Evolutionary conservation across 331 rosid genomes (phyloP), one percentile per base, ranked within the genome.

Genomic region (Telfairia occidentalis): DNA sequence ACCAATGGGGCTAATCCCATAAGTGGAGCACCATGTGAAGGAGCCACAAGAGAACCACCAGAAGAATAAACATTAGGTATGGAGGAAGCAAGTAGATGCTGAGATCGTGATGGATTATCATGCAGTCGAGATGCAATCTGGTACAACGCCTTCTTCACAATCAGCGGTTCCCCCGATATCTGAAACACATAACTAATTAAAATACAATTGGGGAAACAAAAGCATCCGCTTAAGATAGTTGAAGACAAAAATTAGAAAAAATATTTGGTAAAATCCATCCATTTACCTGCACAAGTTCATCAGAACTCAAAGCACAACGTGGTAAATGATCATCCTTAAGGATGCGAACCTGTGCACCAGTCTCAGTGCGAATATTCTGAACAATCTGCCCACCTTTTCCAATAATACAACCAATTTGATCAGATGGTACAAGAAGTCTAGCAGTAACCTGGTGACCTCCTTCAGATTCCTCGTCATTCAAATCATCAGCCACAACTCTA

Each of bases 341-440:
- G 75, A 95, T 95, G 72, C 97, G 93, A 84, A 95, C 86, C 71
- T 88, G 97, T 21, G 97, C 93, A 45, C 99, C 96, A 12, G 99
- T 87, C 50, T 95, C 97, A 71, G 85, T 83, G 1, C 99, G 92
- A 57, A 95, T 83, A 40, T 64, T 86, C 88, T 95, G 96, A 63
- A 95, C 97, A 45, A 92, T 90, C 84, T 84, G 93, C 21, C 99
- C 99, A 23, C 99, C 99, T 82, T 95, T 95, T 40, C 99, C 99
- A 71, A 95, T 90, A 43, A 95, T 78, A 63, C 97, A 92, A 53
- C 99, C 97, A 75, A 95, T 92, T 89, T 95, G 99, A 85, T 95
- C 99, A 54, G 99, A 92, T 9, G 97, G 97, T 16, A 95, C 97
- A 46, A 95, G 91, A 63, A 95, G 87, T 87, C 89, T 83, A 40